Conservation (phyloP, 2,329 filamentous ascomycete genomes). For the Phaeomoniella chlamydospora region DNA sequence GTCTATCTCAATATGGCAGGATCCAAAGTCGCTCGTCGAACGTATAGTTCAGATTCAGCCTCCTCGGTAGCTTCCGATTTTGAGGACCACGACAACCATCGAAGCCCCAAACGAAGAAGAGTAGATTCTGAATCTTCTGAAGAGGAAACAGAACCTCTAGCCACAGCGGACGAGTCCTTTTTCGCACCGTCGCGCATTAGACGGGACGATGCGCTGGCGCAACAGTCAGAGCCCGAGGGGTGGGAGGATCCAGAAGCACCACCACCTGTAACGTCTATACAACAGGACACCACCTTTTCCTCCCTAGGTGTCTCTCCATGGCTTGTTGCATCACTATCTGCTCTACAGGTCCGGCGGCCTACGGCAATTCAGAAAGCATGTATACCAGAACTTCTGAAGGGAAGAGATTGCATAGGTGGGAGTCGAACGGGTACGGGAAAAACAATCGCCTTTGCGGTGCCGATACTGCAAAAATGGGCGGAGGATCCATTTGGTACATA, state of each 20-base stretch:
- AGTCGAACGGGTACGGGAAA: slow-evolving; percentile 94
- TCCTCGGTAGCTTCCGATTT: not conserved
- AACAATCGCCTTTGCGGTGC: slow-evolving; percentile 88
- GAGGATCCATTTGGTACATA: slow-evolving; percentile 87
- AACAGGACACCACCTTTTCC: slow-evolving; percentile 47
- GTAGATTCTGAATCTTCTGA: not conserved
- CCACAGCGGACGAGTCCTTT: not conserved
- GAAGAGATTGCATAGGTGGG: slow-evolving; percentile 86
- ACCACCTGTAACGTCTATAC: slow-evolving; percentile 1
- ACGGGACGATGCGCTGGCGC: not conserved
- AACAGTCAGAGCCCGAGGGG: not conserved
- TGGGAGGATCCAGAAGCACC: not conserved
- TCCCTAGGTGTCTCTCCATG: slow-evolving; percentile 65
- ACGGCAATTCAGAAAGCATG: slow-evolving; percentile 87
- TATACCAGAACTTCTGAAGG: slow-evolving; percentile 84
- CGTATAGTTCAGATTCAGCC: not conserved
- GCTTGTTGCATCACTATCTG: slow-evolving; percentile 66
- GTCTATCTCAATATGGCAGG: no score
- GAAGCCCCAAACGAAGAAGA: not conserved
- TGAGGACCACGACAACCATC: not conserved
- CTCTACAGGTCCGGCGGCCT: slow-evolving; percentile 71
- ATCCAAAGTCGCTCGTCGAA: no score
- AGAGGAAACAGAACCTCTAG: not conserved
- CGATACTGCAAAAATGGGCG: slow-evolving; percentile 86
- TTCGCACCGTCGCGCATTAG: not conserved